A percentile compares a stretch with the other conserved stretches of the same genome.
phyloP scores from a whole-genome alignment of 257 asterid genomes.

The Solanum lycopersicoides region DNA sequence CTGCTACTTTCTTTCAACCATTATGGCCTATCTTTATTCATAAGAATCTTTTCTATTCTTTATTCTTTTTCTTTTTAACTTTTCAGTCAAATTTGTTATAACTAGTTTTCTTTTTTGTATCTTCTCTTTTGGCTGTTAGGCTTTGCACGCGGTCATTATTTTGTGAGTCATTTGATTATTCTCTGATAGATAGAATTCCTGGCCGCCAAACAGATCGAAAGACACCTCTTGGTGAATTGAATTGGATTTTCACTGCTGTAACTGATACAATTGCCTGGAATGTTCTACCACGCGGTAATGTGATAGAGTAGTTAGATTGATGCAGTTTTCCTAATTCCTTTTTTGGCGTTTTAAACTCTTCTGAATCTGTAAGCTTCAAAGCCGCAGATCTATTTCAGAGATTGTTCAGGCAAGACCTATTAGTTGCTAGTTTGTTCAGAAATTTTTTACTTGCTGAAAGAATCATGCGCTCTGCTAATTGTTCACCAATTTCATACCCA shows the following conservation, averaged over 20 bases:
- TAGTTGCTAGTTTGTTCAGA: conserved; percentile 95
- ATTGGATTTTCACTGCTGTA: conserved; percentile 98
- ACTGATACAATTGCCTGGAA: conserved; percentile 99
- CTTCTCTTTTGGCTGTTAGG: conserved; percentile 26
- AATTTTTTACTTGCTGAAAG: conserved; percentile 96
- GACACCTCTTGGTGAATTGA: conserved; percentile 96
- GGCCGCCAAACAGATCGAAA: conserved; percentile 98
- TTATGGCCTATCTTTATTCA: neutral
- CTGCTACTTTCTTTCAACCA: neutral
- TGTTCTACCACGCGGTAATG: conserved; percentile 94
- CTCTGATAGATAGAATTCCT: conserved; percentile 91
- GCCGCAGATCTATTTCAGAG: conserved; percentile 82
- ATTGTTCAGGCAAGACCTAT: conserved; percentile 92
- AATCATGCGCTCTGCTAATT: conserved; percentile 96
- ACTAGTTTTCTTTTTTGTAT: neutral
- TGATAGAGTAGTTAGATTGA: neutral
- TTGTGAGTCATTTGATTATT: conserved; percentile 69
- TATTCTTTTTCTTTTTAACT: neutral
- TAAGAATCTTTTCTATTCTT: neutral
- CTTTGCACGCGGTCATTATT: conserved; percentile 80
- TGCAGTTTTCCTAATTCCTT: neutral
- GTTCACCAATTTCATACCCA: conserved; percentile 93
- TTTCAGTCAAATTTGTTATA: neutral
- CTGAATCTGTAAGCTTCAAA: conserved; percentile 14
- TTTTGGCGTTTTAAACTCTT: neutral